Evolutionary conservation across 2,329 filamentous ascomycete genomes (phyloP).

Genomic region (Trichoderma afroharzianum): DNA sequence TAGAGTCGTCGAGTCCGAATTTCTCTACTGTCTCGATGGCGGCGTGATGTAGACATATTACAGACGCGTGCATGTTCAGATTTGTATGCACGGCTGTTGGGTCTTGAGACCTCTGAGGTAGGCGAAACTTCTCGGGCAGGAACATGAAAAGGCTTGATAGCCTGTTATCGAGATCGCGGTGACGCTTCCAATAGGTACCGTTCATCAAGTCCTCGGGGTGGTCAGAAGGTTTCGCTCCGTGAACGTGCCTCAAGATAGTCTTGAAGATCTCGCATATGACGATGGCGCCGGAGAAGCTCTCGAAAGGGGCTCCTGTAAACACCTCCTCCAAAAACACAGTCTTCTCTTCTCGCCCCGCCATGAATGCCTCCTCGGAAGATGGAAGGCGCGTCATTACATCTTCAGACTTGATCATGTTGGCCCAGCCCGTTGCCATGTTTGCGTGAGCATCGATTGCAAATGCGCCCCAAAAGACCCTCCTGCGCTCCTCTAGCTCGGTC

Average conservation of each 20-base stretch:
- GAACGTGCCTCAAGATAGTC: constrained; percentile 74
- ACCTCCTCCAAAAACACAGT: constrained; percentile 62
- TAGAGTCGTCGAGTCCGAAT: constrained; percentile 59
- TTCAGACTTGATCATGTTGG: constrained; percentile 69
- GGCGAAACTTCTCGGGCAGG: constrained; percentile 68
- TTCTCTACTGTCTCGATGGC: constrained; percentile 80
- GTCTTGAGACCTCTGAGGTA: constrained; percentile 66
- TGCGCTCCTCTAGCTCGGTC: constrained; percentile 71
- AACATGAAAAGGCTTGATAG: constrained; percentile 75
- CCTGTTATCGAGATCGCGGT: constrained; percentile 77
- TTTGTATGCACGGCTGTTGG: constrained; percentile 77
- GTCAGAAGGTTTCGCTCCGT: constrained; percentile 67
- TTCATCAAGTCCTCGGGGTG: constrained; percentile 68
- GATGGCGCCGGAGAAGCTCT: constrained; percentile 68
- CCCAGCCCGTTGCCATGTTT: constrained; percentile 88
- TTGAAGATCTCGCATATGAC: constrained; percentile 78
- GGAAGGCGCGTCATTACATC: constrained; percentile 78
- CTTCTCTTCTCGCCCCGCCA: constrained; percentile 59
- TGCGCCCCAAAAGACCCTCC: constrained; percentile 80
- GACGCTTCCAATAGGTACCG: constrained; percentile 81
- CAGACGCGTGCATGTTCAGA: constrained; percentile 81
- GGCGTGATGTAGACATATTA: constrained; percentile 85
- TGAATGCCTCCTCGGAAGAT: constrained; percentile 71
- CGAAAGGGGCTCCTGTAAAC: constrained; percentile 60
- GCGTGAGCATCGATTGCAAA: constrained; percentile 83